Percentiles rank a stretch among this genome's conserved stretches.
Conservation (phyloP, 306 rosid species). For the Dalbergia cultrata region DNA sequence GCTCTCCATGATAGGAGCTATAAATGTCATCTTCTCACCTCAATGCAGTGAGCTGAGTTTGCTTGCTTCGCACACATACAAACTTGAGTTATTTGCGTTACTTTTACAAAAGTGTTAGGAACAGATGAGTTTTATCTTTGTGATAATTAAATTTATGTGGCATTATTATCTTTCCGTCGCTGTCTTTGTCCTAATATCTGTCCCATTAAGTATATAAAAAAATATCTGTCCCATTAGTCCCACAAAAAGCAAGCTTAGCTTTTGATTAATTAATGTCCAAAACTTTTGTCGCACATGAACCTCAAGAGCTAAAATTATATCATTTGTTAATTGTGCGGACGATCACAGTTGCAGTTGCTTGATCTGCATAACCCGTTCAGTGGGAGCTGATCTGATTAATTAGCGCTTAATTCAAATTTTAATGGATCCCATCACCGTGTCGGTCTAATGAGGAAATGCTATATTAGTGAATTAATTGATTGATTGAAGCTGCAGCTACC, state of each 20-base stretch:
- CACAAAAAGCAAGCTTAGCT: slow-evolving; percentile 40
- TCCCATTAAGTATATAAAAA: slow-evolving; percentile 28
- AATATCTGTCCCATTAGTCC: slow-evolving; percentile 52
- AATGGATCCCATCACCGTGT: slow-evolving; percentile 49
- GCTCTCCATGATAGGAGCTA: neutral
- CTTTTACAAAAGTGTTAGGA: slow-evolving; percentile 22
- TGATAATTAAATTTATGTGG: slow-evolving; percentile 28
- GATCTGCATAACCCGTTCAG: slow-evolving; percentile 33
- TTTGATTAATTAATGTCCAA: slow-evolving; percentile 41
- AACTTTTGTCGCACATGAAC: slow-evolving; percentile 54
- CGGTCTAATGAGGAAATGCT: slow-evolving; percentile 50
- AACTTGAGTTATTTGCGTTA: slow-evolving; percentile 33
- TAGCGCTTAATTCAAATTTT: slow-evolving; percentile 40
- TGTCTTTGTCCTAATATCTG: slow-evolving; percentile 57
- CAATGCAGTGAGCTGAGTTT: slow-evolving; percentile 12
- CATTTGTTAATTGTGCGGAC: slow-evolving; percentile 40
- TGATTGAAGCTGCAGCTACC: slow-evolving; percentile 30
- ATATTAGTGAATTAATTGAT: slow-evolving; percentile 35
- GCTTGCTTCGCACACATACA: slow-evolving; percentile 29
- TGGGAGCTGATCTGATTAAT: slow-evolving; percentile 44
- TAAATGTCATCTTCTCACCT: slow-evolving; percentile 10
- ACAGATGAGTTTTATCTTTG: slow-evolving; percentile 15
- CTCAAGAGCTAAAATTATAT: slow-evolving; percentile 39
- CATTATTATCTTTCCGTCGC: slow-evolving; percentile 46
- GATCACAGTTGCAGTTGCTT: slow-evolving; percentile 47